These are phyloP conservation scores for Parafenestella ontariensis DNA, from an alignment of 2,329 filamentous ascomycete genomes.

Conservation along the genomic window DNA sequence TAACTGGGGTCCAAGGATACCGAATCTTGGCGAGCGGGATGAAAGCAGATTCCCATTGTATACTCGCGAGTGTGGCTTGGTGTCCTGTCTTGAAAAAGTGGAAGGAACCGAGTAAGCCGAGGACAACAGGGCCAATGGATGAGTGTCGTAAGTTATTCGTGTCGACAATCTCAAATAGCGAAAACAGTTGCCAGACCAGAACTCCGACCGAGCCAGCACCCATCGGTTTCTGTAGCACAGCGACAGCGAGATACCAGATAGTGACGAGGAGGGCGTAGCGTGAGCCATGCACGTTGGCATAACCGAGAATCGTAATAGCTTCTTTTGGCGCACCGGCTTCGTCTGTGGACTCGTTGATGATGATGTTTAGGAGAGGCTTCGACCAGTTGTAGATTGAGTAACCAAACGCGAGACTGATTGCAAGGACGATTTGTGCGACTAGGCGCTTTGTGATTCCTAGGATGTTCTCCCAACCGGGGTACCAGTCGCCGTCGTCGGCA, in stretches of 20 bases:
- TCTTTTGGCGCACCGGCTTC: constrained; percentile 42
- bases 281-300: constrained; percentile 90
- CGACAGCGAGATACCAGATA: constrained; percentile 77
- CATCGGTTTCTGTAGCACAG: constrained; percentile 92
- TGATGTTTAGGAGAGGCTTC: constrained; percentile 81
- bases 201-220: constrained; percentile 83
- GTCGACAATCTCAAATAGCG: constrained; percentile 70
- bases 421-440: constrained; percentile 80
- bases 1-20: constrained; percentile 88
- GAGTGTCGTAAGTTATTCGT: constrained; percentile 68
- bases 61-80: constrained; percentile 82
- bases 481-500: constrained; percentile 85
- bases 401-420: constrained; percentile 81
- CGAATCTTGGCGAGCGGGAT: constrained; percentile 81
- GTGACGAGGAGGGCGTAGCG: constrained; percentile 85
- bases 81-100: constrained; percentile 99
- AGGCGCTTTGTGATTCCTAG: constrained; percentile 79
- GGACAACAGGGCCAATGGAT: constrained; percentile 81
- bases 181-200: constrained; percentile 87
- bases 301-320: constrained; percentile 81
- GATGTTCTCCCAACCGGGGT: constrained; percentile 58
- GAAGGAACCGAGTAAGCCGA: constrained; percentile 89
- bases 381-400: constrained; percentile 86
- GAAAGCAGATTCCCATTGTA: constrained; percentile 97
- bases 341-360: constrained; percentile 46